Evolutionary conservation across 345 rosid genomes (phyloP).

Genomic region (Lumnitzera racemosa): DNA sequence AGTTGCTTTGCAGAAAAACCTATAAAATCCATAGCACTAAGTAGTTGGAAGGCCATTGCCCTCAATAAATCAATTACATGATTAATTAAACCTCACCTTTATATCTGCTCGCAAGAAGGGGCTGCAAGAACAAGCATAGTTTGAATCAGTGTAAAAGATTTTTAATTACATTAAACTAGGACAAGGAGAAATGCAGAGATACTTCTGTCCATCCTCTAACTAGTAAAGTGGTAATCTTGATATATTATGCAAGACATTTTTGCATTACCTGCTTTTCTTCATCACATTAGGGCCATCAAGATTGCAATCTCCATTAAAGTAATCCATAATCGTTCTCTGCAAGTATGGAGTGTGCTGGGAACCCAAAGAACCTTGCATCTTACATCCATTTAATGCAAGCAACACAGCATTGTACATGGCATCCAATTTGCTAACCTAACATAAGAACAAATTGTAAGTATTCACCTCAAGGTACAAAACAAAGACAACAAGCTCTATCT

Average conservation of each 20-base stretch:
- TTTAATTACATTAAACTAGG: neutral
- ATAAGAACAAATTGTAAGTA: neutral
- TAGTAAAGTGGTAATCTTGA: too few relatives aligned
- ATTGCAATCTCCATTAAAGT: constrained; percentile 32
- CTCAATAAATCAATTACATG: too few relatives aligned
- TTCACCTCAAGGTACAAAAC: neutral
- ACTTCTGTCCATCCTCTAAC: neutral
- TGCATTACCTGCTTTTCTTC: constrained; percentile 40
- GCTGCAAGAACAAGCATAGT: constrained; percentile 41
- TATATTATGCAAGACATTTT: neutral
- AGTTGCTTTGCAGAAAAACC: constrained; percentile 86
- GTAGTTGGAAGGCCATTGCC: neutral
- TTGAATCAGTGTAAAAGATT: constrained; percentile 17
- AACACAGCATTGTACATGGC: constrained; percentile 38
- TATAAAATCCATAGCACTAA: constrained; percentile 18
- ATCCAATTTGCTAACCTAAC: constrained; percentile 46
- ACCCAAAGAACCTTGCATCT: constrained; percentile 33
- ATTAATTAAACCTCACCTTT: constrained; percentile 47
- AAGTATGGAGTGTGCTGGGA: constrained; percentile 46
- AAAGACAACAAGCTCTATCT: neutral
- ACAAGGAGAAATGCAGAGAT: neutral
- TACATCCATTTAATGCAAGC: constrained; percentile 32
- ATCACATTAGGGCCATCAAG: constrained; percentile 24
- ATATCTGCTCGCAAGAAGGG: constrained; percentile 88
- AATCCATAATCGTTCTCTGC: constrained; percentile 48